Base-by-base conservation (phyloP, 345 rosid genomes). In the Noccaea caerulescens region DNA sequence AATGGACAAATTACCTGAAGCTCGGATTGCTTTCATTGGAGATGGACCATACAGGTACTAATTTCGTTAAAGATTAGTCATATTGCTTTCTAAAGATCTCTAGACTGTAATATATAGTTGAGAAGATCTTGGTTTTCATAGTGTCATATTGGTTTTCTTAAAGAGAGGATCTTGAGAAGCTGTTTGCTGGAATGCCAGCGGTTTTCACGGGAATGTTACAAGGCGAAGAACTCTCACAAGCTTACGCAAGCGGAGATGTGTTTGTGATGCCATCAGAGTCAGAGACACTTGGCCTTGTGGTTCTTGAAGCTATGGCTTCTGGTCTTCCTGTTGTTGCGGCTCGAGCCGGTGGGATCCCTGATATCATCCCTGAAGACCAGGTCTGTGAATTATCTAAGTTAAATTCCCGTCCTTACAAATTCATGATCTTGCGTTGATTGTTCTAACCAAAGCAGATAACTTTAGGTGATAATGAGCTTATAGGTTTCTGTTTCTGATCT, bases 211-310 rank as follows among this genome's bases (percentile, higher is more conserved):
- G 98, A 54, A 94, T 82, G 96, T 68, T 94, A 56, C 87, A 71
- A 72, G 97, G 96, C 4, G 96, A 91, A 60, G 99, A 89, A 81
- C 92, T 94, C 37, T 94, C 99, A 25, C 89, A 89, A 77, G 99
- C 98, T 11, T 94, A 91, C 70, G 98, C 99, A 6, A 94, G 99
- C 39, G 99, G 97, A 14, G 99, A 94, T 71, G 89, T 91, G 54
- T 94, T 94, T 54, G 82, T 84, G 75, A 94, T 91, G 96, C 99
- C 99, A 45, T 94, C 99, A 8, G 99, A 91, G 72, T 91, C 99
- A 1, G 97, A 91, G 79, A 94, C 99, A 10, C 95, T 94, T 1
- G 99, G 99, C 37, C 95, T 84, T 5, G 99, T 94, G 1, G 99
- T 94, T 66, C 81, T 91, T 71, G 99, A 91, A 73, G 95, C 99